Evolutionary conservation across 768 basidiomycete species (phyloP).

Genomic region (Kwoniella pini): DNA sequence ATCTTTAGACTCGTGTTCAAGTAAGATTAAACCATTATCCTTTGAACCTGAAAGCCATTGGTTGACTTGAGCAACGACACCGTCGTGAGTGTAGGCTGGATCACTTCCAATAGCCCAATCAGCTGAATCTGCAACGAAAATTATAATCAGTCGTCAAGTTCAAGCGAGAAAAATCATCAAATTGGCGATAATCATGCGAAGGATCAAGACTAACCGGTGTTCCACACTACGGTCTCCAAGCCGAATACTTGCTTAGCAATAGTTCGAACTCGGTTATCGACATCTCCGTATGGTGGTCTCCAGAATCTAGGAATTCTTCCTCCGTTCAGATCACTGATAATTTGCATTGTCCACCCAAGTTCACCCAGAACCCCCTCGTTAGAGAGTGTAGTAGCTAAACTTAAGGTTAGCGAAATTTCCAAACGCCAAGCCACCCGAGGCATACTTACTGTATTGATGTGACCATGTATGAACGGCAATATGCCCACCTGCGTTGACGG

Average conservation of each 20-base stretch:
- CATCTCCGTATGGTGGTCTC: constrained; percentile 59
- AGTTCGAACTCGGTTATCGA: constrained; percentile 77
- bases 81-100: constrained; percentile 58
- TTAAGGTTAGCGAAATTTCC: neutral
- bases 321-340: constrained; percentile 77
- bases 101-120: constrained; percentile 69
- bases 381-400: constrained; percentile 56
- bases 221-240: constrained; percentile 83
- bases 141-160: neutral
- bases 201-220: constrained; percentile 61
- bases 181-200: neutral
- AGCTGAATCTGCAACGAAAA: constrained; percentile 60
- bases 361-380: constrained; percentile 71
- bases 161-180: neutral
- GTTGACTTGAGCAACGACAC: constrained; percentile 61
- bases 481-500: constrained; percentile 57
- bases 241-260: constrained; percentile 87
- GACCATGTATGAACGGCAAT: constrained; percentile 56
- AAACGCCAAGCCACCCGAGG: neutral
- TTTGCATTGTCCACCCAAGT: constrained; percentile 76
- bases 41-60: constrained; percentile 65
- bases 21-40: constrained; percentile 72
- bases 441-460: constrained; percentile 52
- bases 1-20: constrained; percentile 78
- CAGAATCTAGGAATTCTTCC: constrained; percentile 75